A percentile compares a stretch with the other conserved stretches of the same genome.
phyloP scores from a whole-genome alignment of 345 rosid genomes.

The Geranium rotundifolium region DNA sequence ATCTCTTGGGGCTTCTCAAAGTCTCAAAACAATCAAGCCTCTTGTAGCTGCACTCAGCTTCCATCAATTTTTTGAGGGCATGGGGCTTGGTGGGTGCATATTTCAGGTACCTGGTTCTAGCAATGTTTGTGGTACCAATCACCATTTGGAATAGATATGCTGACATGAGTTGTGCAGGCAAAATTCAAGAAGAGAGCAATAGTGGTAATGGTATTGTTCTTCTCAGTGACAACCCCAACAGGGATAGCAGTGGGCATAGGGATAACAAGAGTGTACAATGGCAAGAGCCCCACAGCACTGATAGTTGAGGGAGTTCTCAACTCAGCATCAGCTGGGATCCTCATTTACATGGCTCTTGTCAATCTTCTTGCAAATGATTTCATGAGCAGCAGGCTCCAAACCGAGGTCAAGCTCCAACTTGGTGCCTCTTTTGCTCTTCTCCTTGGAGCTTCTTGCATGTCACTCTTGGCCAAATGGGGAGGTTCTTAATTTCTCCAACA shows the following conservation, averaged over 20 bases:
- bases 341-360: slow-evolving; percentile 63
- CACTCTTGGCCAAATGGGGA: slow-evolving; percentile 27
- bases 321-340: slow-evolving; percentile 56
- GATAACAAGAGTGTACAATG: slow-evolving; percentile 31
- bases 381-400: slow-evolving; percentile 36
- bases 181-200: slow-evolving; percentile 28
- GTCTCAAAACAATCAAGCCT: slow-evolving; percentile 18
- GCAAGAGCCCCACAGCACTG: slow-evolving; percentile 31
- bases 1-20: slow-evolving; percentile 20
- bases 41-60: slow-evolving; percentile 21
- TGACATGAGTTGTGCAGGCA: slow-evolving; percentile 20
- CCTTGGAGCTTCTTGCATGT: slow-evolving; percentile 44
- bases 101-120: slow-evolving; percentile 8
- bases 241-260: slow-evolving; percentile 48
- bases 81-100: slow-evolving; percentile 23
- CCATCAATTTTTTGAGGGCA: slow-evolving; percentile 28
- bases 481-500: slow-evolving; percentile 3
- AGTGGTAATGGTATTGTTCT: slow-evolving; percentile 36
- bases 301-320: slow-evolving; percentile 45
- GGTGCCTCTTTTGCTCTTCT: slow-evolving; percentile 34
- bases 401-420: slow-evolving; percentile 31
- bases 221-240: slow-evolving; percentile 42
- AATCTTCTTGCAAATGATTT: slow-evolving; percentile 59
- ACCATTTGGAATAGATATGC: neutral
- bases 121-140: neutral